A percentile compares a stretch with the other conserved stretches of the same genome.
Evolutionary conservation across 1,139 yeast species (phyloP).

Genomic region (Debaryomycetaceae sp.): DNA sequence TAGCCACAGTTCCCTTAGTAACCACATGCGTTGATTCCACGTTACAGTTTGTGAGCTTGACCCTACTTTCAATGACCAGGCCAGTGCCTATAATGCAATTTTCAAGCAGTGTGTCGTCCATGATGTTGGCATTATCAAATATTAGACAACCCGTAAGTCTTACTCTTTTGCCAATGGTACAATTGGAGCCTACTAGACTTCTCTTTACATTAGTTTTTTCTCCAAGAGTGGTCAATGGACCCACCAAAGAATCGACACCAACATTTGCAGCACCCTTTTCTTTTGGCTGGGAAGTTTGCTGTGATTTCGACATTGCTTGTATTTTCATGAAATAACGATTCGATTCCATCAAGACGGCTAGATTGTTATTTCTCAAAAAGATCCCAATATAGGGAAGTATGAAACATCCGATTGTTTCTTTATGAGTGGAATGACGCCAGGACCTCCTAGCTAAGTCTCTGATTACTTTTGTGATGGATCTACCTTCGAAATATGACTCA

Average conservation of each 20-base stretch:
- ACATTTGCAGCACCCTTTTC: conserved; percentile 71
- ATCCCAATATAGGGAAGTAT: conserved; percentile 62
- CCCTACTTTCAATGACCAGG: conserved; percentile 57
- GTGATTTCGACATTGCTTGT: conserved; percentile 39
- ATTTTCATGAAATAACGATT: conserved; percentile 70
- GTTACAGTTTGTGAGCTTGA: conserved; percentile 70
- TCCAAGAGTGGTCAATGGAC: conserved; percentile 54
- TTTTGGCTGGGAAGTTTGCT: conserved; percentile 33
- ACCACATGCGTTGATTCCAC: conserved; percentile 79
- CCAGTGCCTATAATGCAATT: conserved; percentile 81
- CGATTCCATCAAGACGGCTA: conserved; percentile 87
- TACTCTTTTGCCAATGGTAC: conserved; percentile 80
- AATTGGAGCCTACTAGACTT: conserved; percentile 74
- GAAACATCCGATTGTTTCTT: conserved; percentile 62
- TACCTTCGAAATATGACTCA: conserved; percentile 35
- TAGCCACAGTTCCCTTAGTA: conserved; percentile 56
- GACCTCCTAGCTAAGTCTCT: conserved; percentile 88
- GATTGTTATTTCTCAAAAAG: conserved; percentile 73
- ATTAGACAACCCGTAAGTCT: conserved; percentile 84
- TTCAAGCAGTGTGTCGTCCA: conserved; percentile 82
- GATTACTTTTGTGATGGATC: conserved; percentile 65
- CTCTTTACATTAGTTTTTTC: conserved; percentile 81
- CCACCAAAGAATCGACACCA: conserved; percentile 83
- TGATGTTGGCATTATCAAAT: conserved; percentile 66
- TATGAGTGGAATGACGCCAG: conserved; percentile 71